Percentiles rank a stretch among this genome's conserved stretches.
These are phyloP conservation scores for Fulvia fulva DNA, from an alignment of 2,329 filamentous ascomycete species.

Conservation along the genomic window DNA sequence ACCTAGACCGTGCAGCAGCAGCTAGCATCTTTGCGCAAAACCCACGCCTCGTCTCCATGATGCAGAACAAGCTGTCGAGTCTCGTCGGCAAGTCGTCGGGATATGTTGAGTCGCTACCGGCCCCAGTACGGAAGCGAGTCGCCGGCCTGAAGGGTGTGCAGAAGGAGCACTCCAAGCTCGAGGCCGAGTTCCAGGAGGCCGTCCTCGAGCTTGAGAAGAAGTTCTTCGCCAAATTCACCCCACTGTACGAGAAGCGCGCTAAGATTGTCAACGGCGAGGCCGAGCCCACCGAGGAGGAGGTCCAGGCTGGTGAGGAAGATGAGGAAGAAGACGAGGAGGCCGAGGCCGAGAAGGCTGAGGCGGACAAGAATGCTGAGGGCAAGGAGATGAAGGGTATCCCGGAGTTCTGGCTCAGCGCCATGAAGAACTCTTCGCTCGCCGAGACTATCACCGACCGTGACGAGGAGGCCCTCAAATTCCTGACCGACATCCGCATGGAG, in stretches of 20 bases:
- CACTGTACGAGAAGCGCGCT: conserved; percentile 91
- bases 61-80: conserved; percentile 89
- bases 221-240: conserved; percentile 98
- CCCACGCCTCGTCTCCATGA: conserved; percentile 92
- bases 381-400: conserved; percentile 73
- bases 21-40: conserved; percentile 94
- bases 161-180: conserved; percentile 97
- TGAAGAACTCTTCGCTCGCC: conserved; percentile 98
- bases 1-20: conserved; percentile 79
- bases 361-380: conserved; percentile 53
- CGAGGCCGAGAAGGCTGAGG: conserved; percentile 53
- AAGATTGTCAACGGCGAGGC: conserved; percentile 81
- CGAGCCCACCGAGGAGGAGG: conserved; percentile 83
- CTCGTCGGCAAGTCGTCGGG: conserved; percentile 94
- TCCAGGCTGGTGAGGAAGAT: conserved; percentile 79
- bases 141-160: conserved; percentile 95
- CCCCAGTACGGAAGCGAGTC: conserved; percentile 85
- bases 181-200: conserved; percentile 97
- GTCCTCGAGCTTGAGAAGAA: conserved; percentile 98
- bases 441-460: conserved; percentile 99
- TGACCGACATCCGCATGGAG: conserved; percentile 96
- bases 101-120: conserved; percentile 93
- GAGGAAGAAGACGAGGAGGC: conserved; percentile 63
- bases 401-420: conserved; percentile 98
- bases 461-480: conserved; percentile 83